A percentile compares a stretch with the other conserved stretches of the same genome.
These are phyloP conservation scores for Aspergillus steynii DNA, from an alignment of 495 filamentous ascomycete species.

Conservation along the genomic window DNA sequence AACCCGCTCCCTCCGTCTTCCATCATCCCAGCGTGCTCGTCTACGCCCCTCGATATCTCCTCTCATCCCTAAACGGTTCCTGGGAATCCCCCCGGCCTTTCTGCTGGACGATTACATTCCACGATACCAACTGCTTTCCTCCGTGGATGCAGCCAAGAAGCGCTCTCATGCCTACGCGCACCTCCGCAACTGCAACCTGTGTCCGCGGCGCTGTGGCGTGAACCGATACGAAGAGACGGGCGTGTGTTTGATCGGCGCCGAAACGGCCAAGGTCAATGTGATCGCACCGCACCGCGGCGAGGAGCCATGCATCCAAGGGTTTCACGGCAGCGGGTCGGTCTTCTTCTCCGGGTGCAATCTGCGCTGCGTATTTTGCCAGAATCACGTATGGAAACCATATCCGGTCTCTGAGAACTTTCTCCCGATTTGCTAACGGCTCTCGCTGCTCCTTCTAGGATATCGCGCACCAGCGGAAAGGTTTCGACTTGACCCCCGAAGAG, in stretches of 20 bases:
- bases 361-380: slow-evolving; percentile 80
- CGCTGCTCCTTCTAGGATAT: slow-evolving; percentile 51
- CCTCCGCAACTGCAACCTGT: slow-evolving; percentile 73
- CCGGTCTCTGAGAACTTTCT: no score
- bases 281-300: slow-evolving; percentile 62
- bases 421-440: not conserved
- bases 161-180: slow-evolving; percentile 67
- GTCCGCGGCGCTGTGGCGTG: slow-evolving; percentile 69
- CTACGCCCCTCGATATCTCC: slow-evolving; percentile 11
- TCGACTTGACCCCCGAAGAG: slow-evolving; percentile 73
- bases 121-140: slow-evolving; percentile 61
- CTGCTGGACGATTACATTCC: slow-evolving; percentile 73
- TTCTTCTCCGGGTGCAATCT: slow-evolving; percentile 78
- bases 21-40: not conserved
- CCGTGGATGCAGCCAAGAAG: slow-evolving; percentile 61
- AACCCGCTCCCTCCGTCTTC: slow-evolving; percentile 8
- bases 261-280: slow-evolving; percentile 70
- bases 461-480: slow-evolving; percentile 68
- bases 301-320: slow-evolving; percentile 77
- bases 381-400: slow-evolving; percentile 47
- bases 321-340: slow-evolving; percentile 70
- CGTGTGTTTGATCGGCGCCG: slow-evolving; percentile 69
- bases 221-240: slow-evolving; percentile 73
- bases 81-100: slow-evolving; percentile 76
- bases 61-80: slow-evolving; percentile 28